A percentile compares a stretch with the other conserved stretches of the same genome.
Conservation (phyloP, 129 eudicot species). For the Logfia minima region DNA sequence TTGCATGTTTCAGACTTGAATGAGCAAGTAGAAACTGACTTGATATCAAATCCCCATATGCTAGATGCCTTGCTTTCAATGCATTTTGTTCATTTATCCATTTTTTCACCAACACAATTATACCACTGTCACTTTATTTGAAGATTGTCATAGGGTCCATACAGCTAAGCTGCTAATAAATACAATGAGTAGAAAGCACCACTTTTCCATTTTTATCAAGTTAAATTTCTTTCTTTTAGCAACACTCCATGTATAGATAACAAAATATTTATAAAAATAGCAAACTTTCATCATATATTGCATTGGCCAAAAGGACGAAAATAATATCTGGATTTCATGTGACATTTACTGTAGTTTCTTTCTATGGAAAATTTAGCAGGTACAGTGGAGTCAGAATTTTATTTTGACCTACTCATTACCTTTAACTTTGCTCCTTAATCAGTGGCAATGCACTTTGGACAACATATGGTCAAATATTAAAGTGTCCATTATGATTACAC, state of each 20-base stretch:
- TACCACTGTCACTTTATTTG: conserved; percentile 39
- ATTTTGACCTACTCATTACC: conserved; percentile 36
- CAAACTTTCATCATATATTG: neutral
- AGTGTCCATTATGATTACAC: conserved; percentile 34
- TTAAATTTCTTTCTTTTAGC: conserved; percentile 6
- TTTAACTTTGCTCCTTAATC: conserved; percentile 43
- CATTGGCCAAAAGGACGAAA: neutral
- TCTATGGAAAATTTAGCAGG: conserved; percentile 3
- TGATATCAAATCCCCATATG: conserved; percentile 27
- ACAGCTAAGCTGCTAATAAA: conserved; percentile 47
- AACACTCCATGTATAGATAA: neutral
- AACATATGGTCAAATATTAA: conserved; percentile 28
- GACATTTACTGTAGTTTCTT: neutral
- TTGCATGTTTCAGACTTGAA: conserved; percentile 27
- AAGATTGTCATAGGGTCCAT: conserved; percentile 38
- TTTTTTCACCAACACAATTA: conserved; percentile 40
- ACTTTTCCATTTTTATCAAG: conserved; percentile 26
- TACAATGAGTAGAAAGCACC: conserved; percentile 29
- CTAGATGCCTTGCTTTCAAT: conserved; percentile 35
- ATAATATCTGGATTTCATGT: neutral
- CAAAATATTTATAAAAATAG: neutral
- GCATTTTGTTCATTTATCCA: conserved; percentile 32
- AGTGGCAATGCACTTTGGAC: conserved; percentile 40
- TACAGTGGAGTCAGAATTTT: conserved; percentile 4
- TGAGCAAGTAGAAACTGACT: conserved; percentile 49